phyloP scores from a whole-genome alignment of 2,329 filamentous ascomycete species.

The Fusarium sp. region DNA sequence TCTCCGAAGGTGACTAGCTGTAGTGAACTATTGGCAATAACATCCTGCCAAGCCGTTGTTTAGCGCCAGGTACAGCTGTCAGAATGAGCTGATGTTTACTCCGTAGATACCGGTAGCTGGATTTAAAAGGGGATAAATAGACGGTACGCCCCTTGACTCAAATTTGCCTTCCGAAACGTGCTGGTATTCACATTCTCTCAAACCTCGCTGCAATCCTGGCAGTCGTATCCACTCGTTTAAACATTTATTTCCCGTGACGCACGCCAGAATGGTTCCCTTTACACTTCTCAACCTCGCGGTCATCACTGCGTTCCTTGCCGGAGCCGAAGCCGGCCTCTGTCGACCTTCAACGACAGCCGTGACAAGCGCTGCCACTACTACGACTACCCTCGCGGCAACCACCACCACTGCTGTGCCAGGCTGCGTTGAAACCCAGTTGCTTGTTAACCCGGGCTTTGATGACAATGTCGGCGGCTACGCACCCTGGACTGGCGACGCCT shows the following conservation, averaged over 20 bases:
- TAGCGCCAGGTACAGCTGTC: background rate
- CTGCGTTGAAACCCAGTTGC: background rate
- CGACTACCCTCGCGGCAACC: background rate
- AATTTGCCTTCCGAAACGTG: background rate
- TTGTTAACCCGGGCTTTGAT: background rate
- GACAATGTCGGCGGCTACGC: accelerated
- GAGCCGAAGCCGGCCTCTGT: background rate
- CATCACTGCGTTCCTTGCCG: background rate
- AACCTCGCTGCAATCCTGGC: background rate
- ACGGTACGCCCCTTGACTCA: accelerated
- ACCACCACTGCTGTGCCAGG: background rate
- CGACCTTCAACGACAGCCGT: background rate
- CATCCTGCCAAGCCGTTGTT: background rate
- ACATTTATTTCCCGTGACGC: background rate
- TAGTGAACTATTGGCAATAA: background rate
- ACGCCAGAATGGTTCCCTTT: background rate
- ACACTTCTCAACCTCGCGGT: background rate
- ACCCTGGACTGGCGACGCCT: background rate
- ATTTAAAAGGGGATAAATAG: background rate
- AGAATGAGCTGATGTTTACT: background rate
- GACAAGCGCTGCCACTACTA: background rate
- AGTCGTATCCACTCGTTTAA: background rate
- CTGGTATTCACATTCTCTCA: background rate
- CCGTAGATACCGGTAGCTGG: too few species aligned
- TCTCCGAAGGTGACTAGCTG: background rate